Evolutionary conservation across 805 yeast species (phyloP).

Genomic region (Sugiyamaella americana): DNA sequence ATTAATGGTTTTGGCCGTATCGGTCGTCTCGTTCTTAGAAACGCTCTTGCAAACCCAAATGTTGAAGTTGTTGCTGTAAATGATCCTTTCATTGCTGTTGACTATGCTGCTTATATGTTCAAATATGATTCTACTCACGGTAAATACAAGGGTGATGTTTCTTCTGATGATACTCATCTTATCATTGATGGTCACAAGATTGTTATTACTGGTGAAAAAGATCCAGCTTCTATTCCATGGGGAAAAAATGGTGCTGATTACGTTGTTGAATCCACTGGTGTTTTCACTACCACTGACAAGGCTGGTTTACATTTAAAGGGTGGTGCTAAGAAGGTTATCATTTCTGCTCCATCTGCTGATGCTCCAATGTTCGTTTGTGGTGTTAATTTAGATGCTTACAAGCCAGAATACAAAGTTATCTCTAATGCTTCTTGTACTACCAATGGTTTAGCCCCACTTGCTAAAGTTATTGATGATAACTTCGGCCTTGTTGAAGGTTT

Average conservation of each 20-base stretch:
- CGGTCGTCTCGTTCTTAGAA: conserved; percentile 81
- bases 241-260: conserved; percentile 72
- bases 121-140: conserved; percentile 95
- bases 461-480: conserved; percentile 79
- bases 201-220: conserved; percentile 69
- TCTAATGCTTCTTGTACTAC: conserved; percentile 96
- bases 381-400: conserved; percentile 78
- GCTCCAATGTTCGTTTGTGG: conserved; percentile 95
- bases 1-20: conserved; percentile 95
- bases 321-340: conserved; percentile 92
- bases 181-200: conserved; percentile 65
- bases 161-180: conserved; percentile 45
- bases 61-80: conserved; percentile 82
- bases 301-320: conserved; percentile 80
- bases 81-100: conserved; percentile 85
- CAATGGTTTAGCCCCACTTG: conserved; percentile 91
- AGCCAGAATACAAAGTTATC: conserved; percentile 65
- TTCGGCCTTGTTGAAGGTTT: conserved; percentile 88
- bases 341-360: conserved; percentile 89
- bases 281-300: conserved; percentile 76
- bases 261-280: conserved; percentile 93
- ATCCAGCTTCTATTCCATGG: conserved; percentile 88
- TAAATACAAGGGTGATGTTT: conserved; percentile 68
- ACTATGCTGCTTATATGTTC: conserved; percentile 92
- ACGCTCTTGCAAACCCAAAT: conserved; percentile 67